Evolutionary conservation across 805 yeast species (phyloP).

Genomic region (Ogataea pini): DNA sequence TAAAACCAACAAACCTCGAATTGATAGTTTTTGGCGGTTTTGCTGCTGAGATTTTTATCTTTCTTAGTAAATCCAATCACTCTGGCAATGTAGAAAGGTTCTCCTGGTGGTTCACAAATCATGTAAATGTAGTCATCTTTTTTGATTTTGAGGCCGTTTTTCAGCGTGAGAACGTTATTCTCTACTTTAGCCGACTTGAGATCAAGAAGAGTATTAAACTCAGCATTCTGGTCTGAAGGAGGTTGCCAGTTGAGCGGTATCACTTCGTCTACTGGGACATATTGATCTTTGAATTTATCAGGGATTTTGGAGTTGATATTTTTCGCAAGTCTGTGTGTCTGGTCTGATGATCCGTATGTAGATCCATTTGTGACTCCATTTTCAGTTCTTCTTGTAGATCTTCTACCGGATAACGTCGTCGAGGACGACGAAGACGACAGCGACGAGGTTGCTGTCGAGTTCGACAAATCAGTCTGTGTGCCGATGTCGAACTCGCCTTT

Average conservation of each 20-base stretch:
- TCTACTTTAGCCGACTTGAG: conserved; percentile 44
- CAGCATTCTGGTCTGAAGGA: conserved; percentile 35
- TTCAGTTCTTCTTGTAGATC: conserved; percentile 7
- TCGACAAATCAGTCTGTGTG: conserved; percentile 9
- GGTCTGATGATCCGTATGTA: background rate
- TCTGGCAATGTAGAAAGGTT: conserved; percentile 87
- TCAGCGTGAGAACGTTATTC: conserved; percentile 42
- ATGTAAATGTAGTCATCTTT: conserved; percentile 75
- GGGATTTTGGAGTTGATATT: conserved; percentile 5
- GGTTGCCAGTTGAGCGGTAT: conserved; percentile 57
- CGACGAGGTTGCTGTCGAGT: conserved; percentile 1
- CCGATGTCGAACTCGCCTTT: conserved; percentile 32
- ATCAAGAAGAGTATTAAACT: conserved; percentile 45
- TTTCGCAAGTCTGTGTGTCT: background rate
- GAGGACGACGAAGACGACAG: conserved; percentile 1
- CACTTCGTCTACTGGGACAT: conserved; percentile 33
- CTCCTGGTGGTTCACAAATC: conserved; percentile 91
- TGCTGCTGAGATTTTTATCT: conserved; percentile 34
- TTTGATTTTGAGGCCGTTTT: conserved; percentile 37
- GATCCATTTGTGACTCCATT: background rate
- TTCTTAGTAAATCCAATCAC: conserved; percentile 68
- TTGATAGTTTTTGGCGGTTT: conserved; percentile 52
- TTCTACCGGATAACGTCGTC: background rate
- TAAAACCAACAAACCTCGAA: conserved; percentile 89
- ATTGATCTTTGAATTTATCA: conserved; percentile 17